Evolutionary conservation across 257 asterid genomes (phyloP).

Genomic region (Cynanchum wilfordii): DNA sequence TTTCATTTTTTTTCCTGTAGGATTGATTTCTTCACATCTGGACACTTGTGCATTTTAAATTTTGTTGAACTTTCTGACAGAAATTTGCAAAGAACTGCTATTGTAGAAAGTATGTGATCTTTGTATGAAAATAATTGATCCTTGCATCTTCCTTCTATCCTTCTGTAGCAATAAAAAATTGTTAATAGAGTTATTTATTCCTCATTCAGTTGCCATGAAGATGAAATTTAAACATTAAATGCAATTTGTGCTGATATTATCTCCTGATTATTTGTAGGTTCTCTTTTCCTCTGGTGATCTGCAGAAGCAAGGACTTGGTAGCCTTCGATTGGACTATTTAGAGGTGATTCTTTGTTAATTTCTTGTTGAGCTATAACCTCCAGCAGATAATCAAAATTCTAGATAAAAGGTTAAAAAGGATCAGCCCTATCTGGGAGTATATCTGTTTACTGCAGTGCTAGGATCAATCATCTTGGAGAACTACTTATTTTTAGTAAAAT

Average conservation of each 20-base stretch:
- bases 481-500: not conserved
- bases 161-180: not conserved
- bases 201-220: not conserved
- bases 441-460: not conserved
- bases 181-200: not conserved
- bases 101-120: not conserved
- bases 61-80: not conserved
- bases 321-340: conserved; percentile 63
- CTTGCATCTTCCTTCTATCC: not conserved
- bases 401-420: not conserved
- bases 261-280: conserved; percentile 41
- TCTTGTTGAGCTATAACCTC: not conserved
- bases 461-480: not conserved
- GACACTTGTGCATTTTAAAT: not conserved
- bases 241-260: not conserved
- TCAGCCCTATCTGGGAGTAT: not conserved
- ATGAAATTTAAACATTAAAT: not conserved
- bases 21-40: not conserved
- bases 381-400: too few species aligned
- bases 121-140: not conserved
- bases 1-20: not conserved
- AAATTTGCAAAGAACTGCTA: not conserved
- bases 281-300: conserved; percentile 51
- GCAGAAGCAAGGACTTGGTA: conserved; percentile 60
- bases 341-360: conserved; percentile 49